Evolutionary conservation across 371 early-diverging fungal species (phyloP).

Genomic region (Thermomucor indicae-seudaticae): DNA sequence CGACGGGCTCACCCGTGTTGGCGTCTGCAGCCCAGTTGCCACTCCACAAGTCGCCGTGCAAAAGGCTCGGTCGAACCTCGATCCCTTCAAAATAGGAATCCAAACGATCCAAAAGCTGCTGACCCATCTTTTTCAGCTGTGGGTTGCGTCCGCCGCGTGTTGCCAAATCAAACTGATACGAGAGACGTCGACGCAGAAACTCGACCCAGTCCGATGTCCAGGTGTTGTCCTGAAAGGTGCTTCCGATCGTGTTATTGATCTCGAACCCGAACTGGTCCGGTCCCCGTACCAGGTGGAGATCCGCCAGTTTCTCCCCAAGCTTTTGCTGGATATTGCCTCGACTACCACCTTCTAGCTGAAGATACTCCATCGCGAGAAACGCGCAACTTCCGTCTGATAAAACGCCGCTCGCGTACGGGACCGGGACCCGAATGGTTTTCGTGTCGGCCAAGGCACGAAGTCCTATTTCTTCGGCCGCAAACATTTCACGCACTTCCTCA

Average conservation of each 20-base stretch:
- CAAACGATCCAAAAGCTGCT: constrained; percentile 2
- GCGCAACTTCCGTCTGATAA: constrained; percentile 1
- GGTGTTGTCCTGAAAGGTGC: constrained; percentile 9
- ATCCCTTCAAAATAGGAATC: constrained; percentile 10
- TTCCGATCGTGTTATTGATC: constrained; percentile 10
- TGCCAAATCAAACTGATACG: constrained; percentile 11
- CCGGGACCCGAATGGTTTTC: constrained; percentile 10
- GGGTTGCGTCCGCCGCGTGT: neutral
- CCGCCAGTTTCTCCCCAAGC: constrained; percentile 8
- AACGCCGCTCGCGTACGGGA: constrained; percentile 5
- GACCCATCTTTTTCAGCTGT: neutral
- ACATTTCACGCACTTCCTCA: constrained; percentile 7
- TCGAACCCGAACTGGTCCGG: constrained; percentile 8
- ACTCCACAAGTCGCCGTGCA: constrained; percentile 14
- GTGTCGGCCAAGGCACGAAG: constrained; percentile 9
- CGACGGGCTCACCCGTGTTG: constrained; percentile 9
- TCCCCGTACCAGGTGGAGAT: constrained; percentile 7
- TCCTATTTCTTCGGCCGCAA: constrained; percentile 9
- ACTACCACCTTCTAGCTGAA: constrained; percentile 2
- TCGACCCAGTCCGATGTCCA: constrained; percentile 8
- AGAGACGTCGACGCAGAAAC: constrained; percentile 8
- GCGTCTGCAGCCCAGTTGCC: constrained; percentile 11
- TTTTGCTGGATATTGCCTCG: constrained; percentile 2
- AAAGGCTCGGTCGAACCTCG: constrained; percentile 5
- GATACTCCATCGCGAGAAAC: constrained; percentile 10